Base-by-base conservation (phyloP, 1,284 basidiomycete genomes). In the Thecaphora thlaspeos region DNA sequence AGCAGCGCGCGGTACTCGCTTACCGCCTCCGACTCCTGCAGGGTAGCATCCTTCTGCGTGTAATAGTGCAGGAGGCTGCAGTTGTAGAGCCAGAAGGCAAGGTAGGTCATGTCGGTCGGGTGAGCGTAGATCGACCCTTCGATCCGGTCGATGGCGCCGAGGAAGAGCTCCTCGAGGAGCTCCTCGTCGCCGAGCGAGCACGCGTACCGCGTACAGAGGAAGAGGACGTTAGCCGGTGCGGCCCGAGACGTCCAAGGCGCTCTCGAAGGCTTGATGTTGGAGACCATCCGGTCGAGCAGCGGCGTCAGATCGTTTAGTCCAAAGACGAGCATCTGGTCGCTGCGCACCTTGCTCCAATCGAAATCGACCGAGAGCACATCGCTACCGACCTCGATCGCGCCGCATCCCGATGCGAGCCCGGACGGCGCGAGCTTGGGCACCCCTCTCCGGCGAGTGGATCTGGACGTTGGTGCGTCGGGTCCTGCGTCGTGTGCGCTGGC, bases 11-110 rank as follows among this genome's bases (percentile, higher is more conserved):
- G 61, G 45, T 66, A 64, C 42, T 72, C 71, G 10, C 30, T 37
- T 22, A 64, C 55, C 21, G 51, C 50, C 24, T 45, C 51, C 2
- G 51, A 55, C 4, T 51, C 46, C 41, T 45, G 43, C n/a, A 74
- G 41, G 14, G 58, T 63, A 11, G 46, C 50, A 36, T 74, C 71
- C 32, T 58, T 89, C 53, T 88, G 86, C 76, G 95, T 83, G 49
- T 97, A 85, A 80, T 96, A 90, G 17, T 97, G 82, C 81, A 94
- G 88, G 15, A 91, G 79, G 8, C 89, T 90, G 23, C 86, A 84
- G 78, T 98, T 98, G 80, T 90, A 90, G 38, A 95, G 81, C 94
- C 95, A 98, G 79, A 96, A 97, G 21, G 91, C 84, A 21, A 94
- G 84, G 68, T 85, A 86, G 3, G 89, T 86, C 45, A 96, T 81